Conservation (phyloP, 345 rosid species). For the Hibiscus syriacus region DNA sequence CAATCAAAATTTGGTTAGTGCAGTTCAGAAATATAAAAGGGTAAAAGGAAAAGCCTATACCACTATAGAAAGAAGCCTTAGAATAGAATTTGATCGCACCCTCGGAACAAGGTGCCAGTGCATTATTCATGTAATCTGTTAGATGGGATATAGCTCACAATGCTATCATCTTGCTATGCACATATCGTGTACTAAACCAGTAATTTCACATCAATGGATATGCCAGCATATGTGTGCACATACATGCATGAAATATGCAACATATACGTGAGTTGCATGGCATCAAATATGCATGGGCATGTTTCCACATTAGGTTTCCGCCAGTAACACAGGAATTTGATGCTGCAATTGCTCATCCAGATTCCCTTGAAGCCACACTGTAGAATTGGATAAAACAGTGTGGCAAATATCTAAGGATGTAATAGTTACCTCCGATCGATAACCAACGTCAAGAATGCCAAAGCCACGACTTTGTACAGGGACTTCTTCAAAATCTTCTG, state of each 20-base stretch:
- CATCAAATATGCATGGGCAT: neutral
- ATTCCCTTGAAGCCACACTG: neutral
- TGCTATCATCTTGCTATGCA: neutral
- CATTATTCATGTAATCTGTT: neutral
- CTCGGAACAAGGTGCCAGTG: neutral
- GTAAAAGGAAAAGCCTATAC: neutral
- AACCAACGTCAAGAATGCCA: constrained; percentile 95
- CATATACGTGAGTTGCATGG: neutral
- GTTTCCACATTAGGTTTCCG: neutral
- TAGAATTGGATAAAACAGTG: neutral
- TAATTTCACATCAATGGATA: neutral
- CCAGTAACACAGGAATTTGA: neutral
- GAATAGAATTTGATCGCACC: neutral
- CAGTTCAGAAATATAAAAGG: neutral
- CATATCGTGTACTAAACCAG: neutral
- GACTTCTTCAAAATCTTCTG: constrained; percentile 86
- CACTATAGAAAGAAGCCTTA: neutral
- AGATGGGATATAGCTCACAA: neutral
- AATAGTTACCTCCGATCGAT: constrained; percentile 65
- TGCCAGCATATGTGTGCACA: neutral
- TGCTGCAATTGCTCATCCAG: neutral
- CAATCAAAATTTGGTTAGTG: constrained; percentile 4
- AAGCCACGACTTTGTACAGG: constrained; percentile 90
- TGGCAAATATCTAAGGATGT: neutral
- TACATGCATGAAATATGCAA: neutral